A percentile compares a stretch with the other conserved stretches of the same genome.
Evolutionary conservation across 352 stramenopile genomes (phyloP).

Genomic region (Globisporangium cederbergense): DNA sequence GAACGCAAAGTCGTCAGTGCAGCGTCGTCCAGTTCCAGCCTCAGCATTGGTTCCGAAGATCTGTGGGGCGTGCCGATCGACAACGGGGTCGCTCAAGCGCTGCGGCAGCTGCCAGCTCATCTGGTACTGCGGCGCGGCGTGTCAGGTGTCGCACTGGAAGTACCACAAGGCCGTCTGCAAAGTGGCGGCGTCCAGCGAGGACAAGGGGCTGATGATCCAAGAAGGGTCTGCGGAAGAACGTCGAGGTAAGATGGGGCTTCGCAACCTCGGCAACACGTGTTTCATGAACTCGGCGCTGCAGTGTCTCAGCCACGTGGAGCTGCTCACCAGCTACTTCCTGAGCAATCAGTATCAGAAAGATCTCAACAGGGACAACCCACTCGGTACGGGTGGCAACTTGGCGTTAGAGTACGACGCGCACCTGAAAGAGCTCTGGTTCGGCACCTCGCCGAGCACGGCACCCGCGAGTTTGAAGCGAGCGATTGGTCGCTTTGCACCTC

Average conservation of each 20-base stretch:
- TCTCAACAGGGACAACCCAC: conserved; percentile 95
- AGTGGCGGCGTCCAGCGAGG: conserved; percentile 27
- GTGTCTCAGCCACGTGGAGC: conserved; percentile 92
- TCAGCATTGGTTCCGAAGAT: conserved; percentile 42
- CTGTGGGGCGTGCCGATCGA: conserved; percentile 60
- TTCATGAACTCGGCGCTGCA: conserved; percentile 84
- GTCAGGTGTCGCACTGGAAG: conserved; percentile 80
- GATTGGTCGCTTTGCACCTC: conserved; percentile 90
- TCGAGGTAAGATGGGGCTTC: conserved; percentile 73
- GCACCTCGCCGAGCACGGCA: conserved; percentile 72
- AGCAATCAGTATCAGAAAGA: conserved; percentile 90
- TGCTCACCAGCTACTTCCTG: conserved; percentile 95
- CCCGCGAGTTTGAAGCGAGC: conserved; percentile 67
- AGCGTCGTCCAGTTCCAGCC: conserved; percentile 6
- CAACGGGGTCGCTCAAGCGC: conserved; percentile 47
- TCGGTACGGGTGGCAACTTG: conserved; percentile 93
- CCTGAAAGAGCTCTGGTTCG: conserved; percentile 93
- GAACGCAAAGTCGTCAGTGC: conserved; percentile 27
- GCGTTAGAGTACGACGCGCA: conserved; percentile 93
- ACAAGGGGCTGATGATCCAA: conserved; percentile 43
- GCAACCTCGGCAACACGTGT: conserved; percentile 77
- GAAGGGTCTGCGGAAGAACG: conserved; percentile 46
- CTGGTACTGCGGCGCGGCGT: conserved; percentile 73
- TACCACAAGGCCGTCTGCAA: conserved; percentile 70
- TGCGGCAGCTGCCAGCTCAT: conserved; percentile 73